phyloP scores from a whole-genome alignment of 345 rosid genomes.

The Excoecaria agallocha region DNA sequence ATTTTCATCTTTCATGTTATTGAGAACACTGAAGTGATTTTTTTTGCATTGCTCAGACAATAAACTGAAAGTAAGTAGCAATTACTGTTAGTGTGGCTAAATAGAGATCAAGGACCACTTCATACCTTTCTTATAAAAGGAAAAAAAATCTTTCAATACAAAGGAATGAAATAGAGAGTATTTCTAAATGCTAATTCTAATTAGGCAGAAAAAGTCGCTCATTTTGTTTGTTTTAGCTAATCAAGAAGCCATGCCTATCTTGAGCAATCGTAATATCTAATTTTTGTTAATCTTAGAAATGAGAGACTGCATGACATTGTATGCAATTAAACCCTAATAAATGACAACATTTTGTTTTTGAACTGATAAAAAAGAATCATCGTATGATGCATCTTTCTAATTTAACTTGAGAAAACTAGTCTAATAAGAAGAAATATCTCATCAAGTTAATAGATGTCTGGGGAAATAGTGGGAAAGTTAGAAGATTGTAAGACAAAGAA shows the following conservation, averaged over 20 bases:
- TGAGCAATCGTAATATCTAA: neutral
- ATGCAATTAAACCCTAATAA: neutral
- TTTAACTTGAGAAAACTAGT: neutral
- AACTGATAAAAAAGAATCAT: too few species aligned
- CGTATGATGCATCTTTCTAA: neutral
- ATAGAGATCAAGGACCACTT: too few species aligned
- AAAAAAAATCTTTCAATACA: neutral
- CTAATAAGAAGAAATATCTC: neutral
- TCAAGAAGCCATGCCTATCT: neutral
- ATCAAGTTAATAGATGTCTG: neutral
- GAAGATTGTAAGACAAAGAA: neutral
- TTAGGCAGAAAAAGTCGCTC: neutral
- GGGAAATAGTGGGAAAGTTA: neutral
- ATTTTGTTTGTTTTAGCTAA: neutral
- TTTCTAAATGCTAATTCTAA: neutral
- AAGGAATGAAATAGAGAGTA: neutral
- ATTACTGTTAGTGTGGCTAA: neutral
- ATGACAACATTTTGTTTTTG: neutral
- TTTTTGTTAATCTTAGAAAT: neutral
- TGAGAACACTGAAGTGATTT: slow-evolving; percentile 13
- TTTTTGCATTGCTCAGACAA: slow-evolving; percentile 20
- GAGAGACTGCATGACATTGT: too few species aligned
- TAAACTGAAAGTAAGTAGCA: slow-evolving; percentile 28
- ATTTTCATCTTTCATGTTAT: slow-evolving; percentile 16
- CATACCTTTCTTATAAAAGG: too few species aligned